Evolutionary conservation across 805 yeast species (phyloP).

Genomic region (Limtongozyma cylindracea): DNA sequence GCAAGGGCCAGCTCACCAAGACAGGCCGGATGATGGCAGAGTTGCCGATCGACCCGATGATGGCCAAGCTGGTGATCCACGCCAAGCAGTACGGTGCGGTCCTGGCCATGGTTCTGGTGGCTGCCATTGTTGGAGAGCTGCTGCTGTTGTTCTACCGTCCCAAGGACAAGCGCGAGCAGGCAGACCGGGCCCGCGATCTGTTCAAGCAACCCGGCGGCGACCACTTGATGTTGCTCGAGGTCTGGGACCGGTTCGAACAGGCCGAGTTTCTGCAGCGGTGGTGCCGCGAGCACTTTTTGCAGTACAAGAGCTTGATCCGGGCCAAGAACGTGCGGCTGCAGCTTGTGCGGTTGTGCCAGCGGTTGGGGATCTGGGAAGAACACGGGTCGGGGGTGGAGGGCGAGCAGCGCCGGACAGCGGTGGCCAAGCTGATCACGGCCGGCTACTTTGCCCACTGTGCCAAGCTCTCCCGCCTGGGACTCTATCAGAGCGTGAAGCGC

Average conservation of each 20-base stretch:
- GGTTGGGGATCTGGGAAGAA: slow-evolving; percentile 13
- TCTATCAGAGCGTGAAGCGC: slow-evolving; percentile 39
- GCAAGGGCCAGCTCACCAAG: slow-evolving; percentile 51
- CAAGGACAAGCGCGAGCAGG: slow-evolving; percentile 34
- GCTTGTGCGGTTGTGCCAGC: slow-evolving; percentile 29
- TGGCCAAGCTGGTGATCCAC: slow-evolving; percentile 48
- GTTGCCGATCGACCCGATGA: slow-evolving; percentile 80
- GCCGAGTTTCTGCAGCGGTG: slow-evolving; percentile 45
- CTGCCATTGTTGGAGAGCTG: slow-evolving; percentile 68
- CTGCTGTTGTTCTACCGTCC: slow-evolving; percentile 49
- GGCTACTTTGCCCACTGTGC: slow-evolving; percentile 54
- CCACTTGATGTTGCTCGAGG: slow-evolving; percentile 48
- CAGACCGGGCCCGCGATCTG: slow-evolving; percentile 32
- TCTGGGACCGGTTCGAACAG: slow-evolving; percentile 56
- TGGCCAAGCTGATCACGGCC: slow-evolving; percentile 31
- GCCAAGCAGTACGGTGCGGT: slow-evolving; percentile 38
- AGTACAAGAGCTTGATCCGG: slow-evolving; percentile 43
- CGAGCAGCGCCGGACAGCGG: slow-evolving; percentile 3
- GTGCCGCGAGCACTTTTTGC: slow-evolving; percentile 72
- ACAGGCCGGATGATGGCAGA: slow-evolving; percentile 73
- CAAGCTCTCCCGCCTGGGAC: slow-evolving; percentile 32
- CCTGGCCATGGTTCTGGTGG: slow-evolving; percentile 42
- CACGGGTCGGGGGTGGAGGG: slow-evolving; percentile 3
- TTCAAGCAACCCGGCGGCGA: slow-evolving; percentile 45
- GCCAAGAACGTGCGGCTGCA: slow-evolving; percentile 54